These are phyloP conservation scores for Microstegium vimineum DNA, from an alignment of 176 grass and related monocot genomes.

Conservation along the genomic window DNA sequence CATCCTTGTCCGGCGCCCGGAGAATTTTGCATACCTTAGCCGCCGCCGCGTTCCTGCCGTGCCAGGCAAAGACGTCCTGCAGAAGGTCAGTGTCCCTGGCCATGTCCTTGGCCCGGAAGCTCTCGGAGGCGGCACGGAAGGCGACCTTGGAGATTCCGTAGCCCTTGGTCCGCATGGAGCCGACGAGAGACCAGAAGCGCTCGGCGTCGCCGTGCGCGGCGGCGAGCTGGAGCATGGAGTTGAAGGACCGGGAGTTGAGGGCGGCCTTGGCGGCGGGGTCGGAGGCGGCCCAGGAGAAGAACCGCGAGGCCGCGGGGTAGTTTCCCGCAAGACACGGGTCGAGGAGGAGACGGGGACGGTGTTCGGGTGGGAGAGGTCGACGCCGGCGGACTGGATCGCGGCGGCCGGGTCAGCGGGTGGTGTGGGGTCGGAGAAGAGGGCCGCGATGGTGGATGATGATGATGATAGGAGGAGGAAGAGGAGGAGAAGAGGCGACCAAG, in stretches of 20 bases:
- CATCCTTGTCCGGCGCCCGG: slow-evolving; percentile 29
- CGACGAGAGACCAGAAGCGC: slow-evolving; percentile 57
- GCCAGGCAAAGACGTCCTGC: slow-evolving; percentile 37
- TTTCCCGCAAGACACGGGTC: slow-evolving; percentile 37
- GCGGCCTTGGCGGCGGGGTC: not conserved
- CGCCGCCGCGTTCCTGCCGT: slow-evolving; percentile 36
- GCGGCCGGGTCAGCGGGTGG: slow-evolving; percentile 21
- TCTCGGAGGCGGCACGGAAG: slow-evolving; percentile 48
- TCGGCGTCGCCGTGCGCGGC: slow-evolving; percentile 41
- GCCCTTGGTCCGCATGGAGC: slow-evolving; percentile 54
- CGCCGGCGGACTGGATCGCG: slow-evolving; percentile 40
- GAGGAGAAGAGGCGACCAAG: not conserved
- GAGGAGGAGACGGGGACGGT: slow-evolving; percentile 45
- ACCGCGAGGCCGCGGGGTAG: slow-evolving; percentile 39
- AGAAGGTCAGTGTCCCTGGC: slow-evolving; percentile 49
- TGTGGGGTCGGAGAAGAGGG: slow-evolving; percentile 40
- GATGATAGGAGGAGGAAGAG: slow-evolving; percentile 6
- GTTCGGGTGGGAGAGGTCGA: slow-evolving; percentile 48
- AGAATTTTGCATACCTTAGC: slow-evolving; percentile 51
- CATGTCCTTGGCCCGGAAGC: slow-evolving; percentile 42
- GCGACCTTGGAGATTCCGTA: slow-evolving; percentile 62
- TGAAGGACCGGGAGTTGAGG: slow-evolving; percentile 55
- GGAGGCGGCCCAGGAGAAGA: slow-evolving; percentile 56
- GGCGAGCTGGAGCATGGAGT: slow-evolving; percentile 68
- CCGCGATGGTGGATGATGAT: slow-evolving; percentile 21